Base-by-base conservation (phyloP, 805 yeast genomes). In the Teunomyces panamensis region DNA sequence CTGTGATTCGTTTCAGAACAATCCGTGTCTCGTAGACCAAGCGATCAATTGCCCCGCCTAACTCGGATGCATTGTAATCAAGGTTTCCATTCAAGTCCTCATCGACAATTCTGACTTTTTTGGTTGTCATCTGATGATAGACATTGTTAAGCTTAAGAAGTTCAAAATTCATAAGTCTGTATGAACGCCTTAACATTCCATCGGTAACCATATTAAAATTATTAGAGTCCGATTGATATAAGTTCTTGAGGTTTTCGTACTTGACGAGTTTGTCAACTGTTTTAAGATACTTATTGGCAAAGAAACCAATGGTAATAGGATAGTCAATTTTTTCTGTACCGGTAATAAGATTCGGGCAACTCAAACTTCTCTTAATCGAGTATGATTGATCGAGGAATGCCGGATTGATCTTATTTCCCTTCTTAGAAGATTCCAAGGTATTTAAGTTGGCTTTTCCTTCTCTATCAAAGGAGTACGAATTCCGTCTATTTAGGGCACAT, bases 21-120 rank as follows among this genome's bases (percentile, higher is more conserved):
- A 71, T 68, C 45, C 75, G 58, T 3, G 75, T 65, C 45, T 74
- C 73, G 49, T 73, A 73, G 2, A 65, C 54, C 49, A 73, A 58
- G 42, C 74, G 52, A 49, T 73, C 77, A 8, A 73, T 63, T 7
- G 67, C 64, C 3, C 67, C 62, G 2, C 63, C 58, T 36, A 73
- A 57, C 35, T 62, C 67, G 9, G 56, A 54, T 46, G 71, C 56
- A 42, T 65, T 63, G 46, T 54, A 55, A 29, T 65, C 58, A 28
- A 72, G 58, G 30, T 59, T 56, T 6, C 56, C 56, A 4, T 61
- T 52, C 29, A 68, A 58, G 28, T 69, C 73, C 26, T 60, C 67
- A 29, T 64, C 67, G 16, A 65, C 49, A 5, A 64, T 49, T 29
- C 54, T 62, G 10, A 53, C 46, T 44, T 67, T 62, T 29, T 56